Evolutionary conservation across 2,329 filamentous ascomycete species (phyloP).

Genomic region (Graphilbum sp.): DNA sequence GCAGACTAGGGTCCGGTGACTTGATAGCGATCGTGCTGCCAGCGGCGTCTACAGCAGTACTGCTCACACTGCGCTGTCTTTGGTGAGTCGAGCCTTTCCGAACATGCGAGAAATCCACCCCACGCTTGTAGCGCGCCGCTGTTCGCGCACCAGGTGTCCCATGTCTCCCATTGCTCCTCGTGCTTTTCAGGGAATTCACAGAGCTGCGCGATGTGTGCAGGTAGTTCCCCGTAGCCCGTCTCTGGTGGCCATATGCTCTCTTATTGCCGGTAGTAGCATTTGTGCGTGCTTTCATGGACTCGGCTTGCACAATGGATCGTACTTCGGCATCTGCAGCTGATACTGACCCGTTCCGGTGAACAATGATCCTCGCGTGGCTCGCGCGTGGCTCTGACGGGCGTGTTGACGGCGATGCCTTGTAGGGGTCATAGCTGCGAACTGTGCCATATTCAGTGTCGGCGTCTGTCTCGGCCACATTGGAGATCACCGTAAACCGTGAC

Average conservation of each 20-base stretch:
- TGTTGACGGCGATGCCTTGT: constrained; percentile 46
- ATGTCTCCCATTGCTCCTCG: constrained; percentile 17
- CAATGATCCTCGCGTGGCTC: constrained; percentile 49
- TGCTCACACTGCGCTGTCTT: constrained; percentile 6
- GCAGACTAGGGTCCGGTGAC: constrained; percentile 11
- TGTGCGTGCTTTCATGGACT: constrained; percentile 4
- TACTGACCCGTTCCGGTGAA: constrained; percentile 37
- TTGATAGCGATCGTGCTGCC: constrained; percentile 1
- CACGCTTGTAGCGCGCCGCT: constrained; percentile 30
- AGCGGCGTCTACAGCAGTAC: background rate
- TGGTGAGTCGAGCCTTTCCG: constrained; percentile 19
- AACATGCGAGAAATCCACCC: constrained; percentile 36
- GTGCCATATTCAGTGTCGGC: constrained; percentile 24
- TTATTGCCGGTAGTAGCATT: constrained; percentile 1
- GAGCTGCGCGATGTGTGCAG: constrained; percentile 22
- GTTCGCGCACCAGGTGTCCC: constrained; percentile 22
- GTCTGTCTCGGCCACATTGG: constrained; percentile 36
- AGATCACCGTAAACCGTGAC: constrained; percentile 50
- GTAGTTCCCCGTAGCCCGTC: constrained; percentile 14
- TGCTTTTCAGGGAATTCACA: constrained; percentile 27
- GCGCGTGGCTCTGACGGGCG: constrained; percentile 27
- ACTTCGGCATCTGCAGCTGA: constrained; percentile 18
- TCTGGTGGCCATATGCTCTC: constrained; percentile 14
- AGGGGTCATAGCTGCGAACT: constrained; percentile 65
- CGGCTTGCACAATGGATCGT: constrained; percentile 15